Conservation (phyloP, 495 filamentous ascomycete species). For the Sporormia fimetaria region DNA sequence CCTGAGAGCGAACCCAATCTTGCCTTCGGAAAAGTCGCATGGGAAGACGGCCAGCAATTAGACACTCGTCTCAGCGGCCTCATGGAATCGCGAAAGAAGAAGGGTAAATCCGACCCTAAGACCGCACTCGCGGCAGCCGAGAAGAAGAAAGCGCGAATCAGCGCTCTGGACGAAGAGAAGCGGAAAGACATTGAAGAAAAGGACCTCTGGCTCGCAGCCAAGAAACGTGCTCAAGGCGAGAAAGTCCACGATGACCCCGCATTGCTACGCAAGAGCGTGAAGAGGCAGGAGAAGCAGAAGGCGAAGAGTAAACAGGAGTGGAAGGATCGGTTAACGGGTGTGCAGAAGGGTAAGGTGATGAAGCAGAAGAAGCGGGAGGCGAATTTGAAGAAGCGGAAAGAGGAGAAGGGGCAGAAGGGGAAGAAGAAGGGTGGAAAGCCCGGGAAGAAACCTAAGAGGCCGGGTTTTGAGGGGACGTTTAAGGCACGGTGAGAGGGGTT, state of each 20-base stretch:
- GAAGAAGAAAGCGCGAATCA: slow-evolving; percentile 60
- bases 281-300: slow-evolving; percentile 82
- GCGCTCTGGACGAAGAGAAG: slow-evolving; percentile 60
- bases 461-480: slow-evolving; percentile 92
- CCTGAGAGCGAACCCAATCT: slow-evolving; percentile 52
- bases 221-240: slow-evolving; percentile 77
- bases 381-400: slow-evolving; percentile 73
- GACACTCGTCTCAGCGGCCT: slow-evolving; percentile 54
- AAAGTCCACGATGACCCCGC: slow-evolving; percentile 78
- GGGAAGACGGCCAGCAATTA: slow-evolving; percentile 69
- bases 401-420: slow-evolving; percentile 49
- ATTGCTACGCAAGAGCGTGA: slow-evolving; percentile 88
- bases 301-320: slow-evolving; percentile 83
- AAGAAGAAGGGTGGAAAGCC: slow-evolving; percentile 52
- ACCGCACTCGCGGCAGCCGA: slow-evolving; percentile 56
- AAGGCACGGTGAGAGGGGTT: slow-evolving; percentile 37
- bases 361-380: slow-evolving; percentile 80
- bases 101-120: slow-evolving; percentile 68
- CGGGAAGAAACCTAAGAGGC: slow-evolving; percentile 40
- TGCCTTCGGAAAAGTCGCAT: slow-evolving; percentile 76
- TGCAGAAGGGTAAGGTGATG: slow-evolving; percentile 63
- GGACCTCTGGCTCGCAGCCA: slow-evolving; percentile 84
- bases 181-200: slow-evolving; percentile 80
- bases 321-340: slow-evolving; percentile 66
- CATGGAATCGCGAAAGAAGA: slow-evolving; percentile 48